Base-by-base conservation (phyloP, 2,329 filamentous ascomycete species). In the Daldinia sp. region DNA sequence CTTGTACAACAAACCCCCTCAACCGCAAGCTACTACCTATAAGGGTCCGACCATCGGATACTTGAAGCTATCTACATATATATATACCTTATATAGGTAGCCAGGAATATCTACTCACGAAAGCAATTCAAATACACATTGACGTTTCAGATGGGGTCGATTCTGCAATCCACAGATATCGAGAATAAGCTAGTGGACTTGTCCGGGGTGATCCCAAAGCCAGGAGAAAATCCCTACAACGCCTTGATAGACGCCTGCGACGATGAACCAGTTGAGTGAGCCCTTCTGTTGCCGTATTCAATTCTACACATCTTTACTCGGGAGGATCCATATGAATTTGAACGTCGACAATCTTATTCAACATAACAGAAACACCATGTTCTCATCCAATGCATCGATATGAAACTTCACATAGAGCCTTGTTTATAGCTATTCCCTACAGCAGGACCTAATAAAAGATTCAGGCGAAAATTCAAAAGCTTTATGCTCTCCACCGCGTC, bases 401-500 rank as follows among this genome's bases (percentile, higher is more conserved):
- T 15, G 21, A 4, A 15, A 8, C 15, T 19, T 17, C n/a, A n/a
- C 3, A 4, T 11, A 27, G 11, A 32, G 27, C 29, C 11, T 32
- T 19, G 17, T 5, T 9, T 37, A 6, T 37, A 25, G 10, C 64
- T 37, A 30, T 21, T 39, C 29, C 17, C 10, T 30, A 27, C 8
- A 19, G 52, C 7, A 21, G 4, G 51, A 41, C 45, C 66, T 71
- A 15, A 68, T 66, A 7, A 17, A 27, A 23, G 4, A 0, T n/a
- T 1, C 64, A 92, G 90, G 76, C 78, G 19, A 79, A 88, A 71
- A 89, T 96, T 9, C 91, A 94, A 78, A 76, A 80, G 5, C 83
- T 88, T 39, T 98, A 97, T 76, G 81, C 85, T 9, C 83, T 81
- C 1, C 94, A 98, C 74, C 89, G 94, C 51, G 84, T 80, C 4